phyloP scores from a whole-genome alignment of 2,329 filamentous ascomycete genomes.

The Pestalotiopsis sp. region DNA sequence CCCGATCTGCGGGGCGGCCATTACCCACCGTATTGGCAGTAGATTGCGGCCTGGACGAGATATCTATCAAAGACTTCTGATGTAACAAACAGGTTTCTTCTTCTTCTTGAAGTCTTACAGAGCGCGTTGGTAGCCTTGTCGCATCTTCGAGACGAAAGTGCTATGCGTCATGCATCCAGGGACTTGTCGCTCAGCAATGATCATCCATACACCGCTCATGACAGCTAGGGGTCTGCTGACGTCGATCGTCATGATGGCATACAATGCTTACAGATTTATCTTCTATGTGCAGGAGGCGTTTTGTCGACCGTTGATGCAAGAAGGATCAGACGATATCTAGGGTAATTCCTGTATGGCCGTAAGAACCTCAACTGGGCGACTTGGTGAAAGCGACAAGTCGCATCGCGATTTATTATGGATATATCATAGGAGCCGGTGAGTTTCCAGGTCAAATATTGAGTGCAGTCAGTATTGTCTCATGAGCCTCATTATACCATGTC shows the following conservation, averaged over 20 bases:
- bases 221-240: background rate
- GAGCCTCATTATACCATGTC: background rate
- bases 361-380: too few relatives aligned
- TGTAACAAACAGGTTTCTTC: background rate
- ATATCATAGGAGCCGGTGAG: too few relatives aligned
- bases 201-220: background rate
- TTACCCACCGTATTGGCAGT: background rate
- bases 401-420: too few relatives aligned
- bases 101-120: background rate
- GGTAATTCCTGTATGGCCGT: too few relatives aligned
- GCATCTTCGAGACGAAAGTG: background rate
- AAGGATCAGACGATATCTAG: too few relatives aligned
- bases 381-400: too few relatives aligned
- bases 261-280: background rate
- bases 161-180: background rate
- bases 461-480: background rate
- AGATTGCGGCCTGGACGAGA: background rate
- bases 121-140: background rate
- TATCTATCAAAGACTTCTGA: background rate
- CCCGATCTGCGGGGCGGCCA: background rate
- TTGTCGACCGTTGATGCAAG: background rate
- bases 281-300: background rate
- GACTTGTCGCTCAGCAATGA: background rate
- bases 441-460: too few relatives aligned
- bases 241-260: background rate